Base-by-base conservation (phyloP, 352 stramenopile species). In the Phytophthora capsici region DNA sequence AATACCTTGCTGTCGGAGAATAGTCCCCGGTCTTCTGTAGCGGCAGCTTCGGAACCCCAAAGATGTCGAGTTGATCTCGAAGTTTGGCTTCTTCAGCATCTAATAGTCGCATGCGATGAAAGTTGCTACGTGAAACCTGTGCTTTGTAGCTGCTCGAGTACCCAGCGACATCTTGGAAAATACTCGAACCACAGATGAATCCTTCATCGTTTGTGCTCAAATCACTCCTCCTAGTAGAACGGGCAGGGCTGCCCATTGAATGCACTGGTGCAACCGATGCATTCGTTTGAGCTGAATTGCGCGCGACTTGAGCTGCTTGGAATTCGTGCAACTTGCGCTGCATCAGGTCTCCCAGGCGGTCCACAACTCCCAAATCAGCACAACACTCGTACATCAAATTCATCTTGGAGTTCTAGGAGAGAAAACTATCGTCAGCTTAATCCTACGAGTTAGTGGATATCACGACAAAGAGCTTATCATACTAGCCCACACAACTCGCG, bases 111-210 rank as follows among this genome's bases (percentile, higher is more conserved):
- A 73, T 71, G 10, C 80, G 69, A 26, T 82, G 71, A 59, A 88
- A 89, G 5, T 66, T 78, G 5, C 73, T 66, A 16, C 80, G 73
- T 5, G 63, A 36, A 25, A 79, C 74, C 58, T 88, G 78, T 43
- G 66, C 78, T 71, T 87, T 82, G 67, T 88, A 86, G 77, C 82
- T 89, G 54, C 80, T 89, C 7, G 76, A 79, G 64, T 69, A 86
- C 32, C 30, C 82, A 14, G 80, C 82, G 26, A 78, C 73, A 28
- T 89, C 68, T 44, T 89, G 80, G 46, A 91, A 89, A 13, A 47
- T 46, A 17, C 40, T 77, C 0, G 82, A 89, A 14, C 82, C 78
- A 43, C 80, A 91, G 28, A 91, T 89, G 49, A 89, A 78, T 2
- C 78, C 72, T 44, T 86, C 71, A 9, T 81, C 75, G n/a, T 30